Percentiles rank a stretch among this genome's conserved stretches.
These are phyloP conservation scores for Venturia effusa DNA, from an alignment of 2,329 filamentous ascomycete species.

Conservation along the genomic window DNA sequence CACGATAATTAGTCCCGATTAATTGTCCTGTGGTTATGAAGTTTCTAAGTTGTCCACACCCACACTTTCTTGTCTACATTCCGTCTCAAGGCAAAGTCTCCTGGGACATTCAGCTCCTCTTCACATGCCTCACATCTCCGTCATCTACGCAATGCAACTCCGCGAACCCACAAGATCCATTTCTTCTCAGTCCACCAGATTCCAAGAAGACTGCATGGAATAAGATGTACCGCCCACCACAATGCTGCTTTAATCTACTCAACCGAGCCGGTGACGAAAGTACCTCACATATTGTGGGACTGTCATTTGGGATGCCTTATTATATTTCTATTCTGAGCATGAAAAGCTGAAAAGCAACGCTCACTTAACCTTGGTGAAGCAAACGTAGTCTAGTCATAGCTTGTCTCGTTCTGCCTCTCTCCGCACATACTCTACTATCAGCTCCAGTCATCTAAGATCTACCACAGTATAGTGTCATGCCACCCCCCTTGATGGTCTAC, in stretches of 20 bases:
- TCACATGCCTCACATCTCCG: not conserved
- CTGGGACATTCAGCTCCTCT: not conserved
- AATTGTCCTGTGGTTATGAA: too few species aligned
- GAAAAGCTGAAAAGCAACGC: not conserved
- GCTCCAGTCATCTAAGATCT: too few species aligned
- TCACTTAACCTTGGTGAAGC: not conserved
- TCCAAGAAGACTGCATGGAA: not conserved
- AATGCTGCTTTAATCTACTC: not conserved
- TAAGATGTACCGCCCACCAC: not conserved
- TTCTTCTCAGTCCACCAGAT: not conserved
- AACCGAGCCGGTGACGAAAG: not conserved
- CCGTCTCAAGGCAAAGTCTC: not conserved
- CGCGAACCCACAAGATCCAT: not conserved
- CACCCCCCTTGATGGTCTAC: not conserved
- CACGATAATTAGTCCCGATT: too few species aligned
- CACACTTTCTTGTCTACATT: not conserved
- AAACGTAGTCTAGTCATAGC: not conserved
- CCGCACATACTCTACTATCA: not conserved
- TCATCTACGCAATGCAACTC: not conserved
- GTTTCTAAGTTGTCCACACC: too few species aligned
- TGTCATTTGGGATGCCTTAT: not conserved
- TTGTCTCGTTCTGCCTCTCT: not conserved
- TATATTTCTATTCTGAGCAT: not conserved
- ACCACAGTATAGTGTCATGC: not conserved
- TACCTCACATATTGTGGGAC: not conserved